Conservation (phyloP, 2,329 filamentous ascomycete genomes). For the Penicillium sp. region DNA sequence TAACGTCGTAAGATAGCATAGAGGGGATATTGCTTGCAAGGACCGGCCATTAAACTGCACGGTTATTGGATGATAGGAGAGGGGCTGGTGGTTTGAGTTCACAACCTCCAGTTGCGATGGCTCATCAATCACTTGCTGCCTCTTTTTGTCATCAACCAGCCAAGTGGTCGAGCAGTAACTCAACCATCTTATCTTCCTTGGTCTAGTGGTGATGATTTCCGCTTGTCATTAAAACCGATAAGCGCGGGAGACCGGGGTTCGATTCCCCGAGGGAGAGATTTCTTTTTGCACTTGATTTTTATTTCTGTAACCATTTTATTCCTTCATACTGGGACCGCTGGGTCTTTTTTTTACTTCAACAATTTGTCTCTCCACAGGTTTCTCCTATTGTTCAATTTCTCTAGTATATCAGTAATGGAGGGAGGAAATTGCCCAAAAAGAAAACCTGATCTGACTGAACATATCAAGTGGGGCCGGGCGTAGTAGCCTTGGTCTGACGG, state of each 20-base stretch:
- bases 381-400: not conserved
- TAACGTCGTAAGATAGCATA: not conserved
- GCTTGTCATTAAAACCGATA: conserved; percentile 36
- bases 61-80: conserved; percentile 4
- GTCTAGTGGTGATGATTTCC: conserved; percentile 46
- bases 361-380: fast-evolving
- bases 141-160: conserved; percentile 16
- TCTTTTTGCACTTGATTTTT: conserved; percentile 18
- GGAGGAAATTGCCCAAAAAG: not conserved
- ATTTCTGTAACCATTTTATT: not conserved
- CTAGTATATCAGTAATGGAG: not conserved
- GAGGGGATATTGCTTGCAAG: not conserved
- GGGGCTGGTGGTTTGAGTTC: not conserved
- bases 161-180: conserved; percentile 31
- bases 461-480: conserved; percentile 18
- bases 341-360: too few species aligned
- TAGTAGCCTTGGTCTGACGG: conserved; percentile 50
- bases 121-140: not conserved
- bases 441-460: not conserved
- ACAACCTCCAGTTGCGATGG: not conserved
- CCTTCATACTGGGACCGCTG: not conserved
- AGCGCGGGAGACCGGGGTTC: conserved; percentile 43
- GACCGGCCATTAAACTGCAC: conserved; percentile 5
- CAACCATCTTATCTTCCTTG: conserved; percentile 28
- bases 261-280: conserved; percentile 40